Evolutionary conservation across 768 basidiomycete species (phyloP), one percentile per base, ranked within the genome.

Genomic region (Podaxis sp.): DNA sequence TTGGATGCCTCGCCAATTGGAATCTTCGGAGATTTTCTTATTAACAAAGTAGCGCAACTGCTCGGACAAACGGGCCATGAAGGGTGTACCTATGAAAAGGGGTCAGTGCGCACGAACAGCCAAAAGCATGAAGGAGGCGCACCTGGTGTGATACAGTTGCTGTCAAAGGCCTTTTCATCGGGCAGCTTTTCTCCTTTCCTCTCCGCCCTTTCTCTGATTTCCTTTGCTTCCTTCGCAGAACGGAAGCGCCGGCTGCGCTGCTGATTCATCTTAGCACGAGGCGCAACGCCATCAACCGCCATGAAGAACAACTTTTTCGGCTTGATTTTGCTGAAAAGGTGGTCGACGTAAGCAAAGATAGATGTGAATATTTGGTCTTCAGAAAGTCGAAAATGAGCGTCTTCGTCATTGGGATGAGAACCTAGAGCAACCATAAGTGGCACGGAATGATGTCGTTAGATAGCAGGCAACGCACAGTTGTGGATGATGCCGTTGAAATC

Each of bases 261-360:
- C 75, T 98, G 96, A 72, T 99, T 99, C 96, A 98, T 97, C 83
- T 99, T 98, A 37, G 96, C 96, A 51, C 96, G 81, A 3, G 96
- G 96, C 0, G 96, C 96, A 13, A 98, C 96, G 53, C 96, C 96
- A 72, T 98, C 97, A 51, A 99, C 90, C 25, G 96, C 97, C 91
- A 99, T 96, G 76, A 97, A 98, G 75, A 98, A 98, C 12, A 97
- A 79, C 72, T 98, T 97, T 81, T 93, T 90, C 0, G 97, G 97
- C 73, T 96, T 98, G 65, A 99, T 98, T 79, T 96, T 98, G 33
- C 89, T 85, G 75, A 99, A 99, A 6, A 99, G 82, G 70, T 94
- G 91, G 78, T 98, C 95, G 63, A 98, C 94, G 78, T 99, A 99
- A 58, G 93, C 81, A 71, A 98, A 98, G 69, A 98, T 95, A 37